A percentile compares a stretch with the other conserved stretches of the same genome.
Evolutionary conservation across 176 grass and related monocot genomes (phyloP).

Genomic region (Paspalum vaginatum): DNA sequence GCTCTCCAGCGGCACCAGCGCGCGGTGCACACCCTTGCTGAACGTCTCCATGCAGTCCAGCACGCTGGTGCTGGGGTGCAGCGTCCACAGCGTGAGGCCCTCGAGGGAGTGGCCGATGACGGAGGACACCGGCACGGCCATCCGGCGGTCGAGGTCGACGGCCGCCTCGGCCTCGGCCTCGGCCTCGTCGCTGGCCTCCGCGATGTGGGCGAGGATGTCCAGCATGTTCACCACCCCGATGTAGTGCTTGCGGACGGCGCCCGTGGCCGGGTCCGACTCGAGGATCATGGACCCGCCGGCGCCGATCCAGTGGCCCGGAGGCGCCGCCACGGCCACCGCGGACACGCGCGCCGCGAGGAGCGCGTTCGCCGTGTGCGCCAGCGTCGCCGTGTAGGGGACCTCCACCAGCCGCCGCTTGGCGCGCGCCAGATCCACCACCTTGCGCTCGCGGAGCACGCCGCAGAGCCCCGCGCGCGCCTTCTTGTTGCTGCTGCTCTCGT

Average conservation of each 20-base stretch:
- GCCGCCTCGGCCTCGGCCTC: not conserved
- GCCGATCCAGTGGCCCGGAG: conserved; percentile 85
- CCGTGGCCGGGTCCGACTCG: conserved; percentile 80
- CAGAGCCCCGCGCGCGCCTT: conserved; percentile 55
- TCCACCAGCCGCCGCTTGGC: conserved; percentile 79
- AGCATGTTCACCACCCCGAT: conserved; percentile 96
- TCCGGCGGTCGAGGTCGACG: conserved; percentile 47
- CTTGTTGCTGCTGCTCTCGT: conserved; percentile 55
- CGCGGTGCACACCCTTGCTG: conserved; percentile 85
- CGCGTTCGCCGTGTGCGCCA: conserved; percentile 72
- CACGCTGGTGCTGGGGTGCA: conserved; percentile 78
- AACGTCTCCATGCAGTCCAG: conserved; percentile 95
- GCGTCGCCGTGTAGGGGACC: conserved; percentile 80
- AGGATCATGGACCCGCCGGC: conserved; percentile 88
- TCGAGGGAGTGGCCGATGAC: conserved; percentile 82
- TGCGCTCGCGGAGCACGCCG: conserved; percentile 68
- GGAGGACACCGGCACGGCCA: conserved; percentile 75
- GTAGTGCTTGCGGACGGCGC: conserved; percentile 90
- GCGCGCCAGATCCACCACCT: conserved; percentile 55
- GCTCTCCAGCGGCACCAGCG: conserved; percentile 84
- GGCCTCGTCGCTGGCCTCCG: conserved; percentile 39
- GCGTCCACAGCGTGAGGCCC: conserved; percentile 83
- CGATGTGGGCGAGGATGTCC: conserved; percentile 77
- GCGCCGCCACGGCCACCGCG: conserved; percentile 69
- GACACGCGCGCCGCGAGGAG: conserved; percentile 62